These are phyloP conservation scores for Elsinoe australis DNA, from an alignment of 2,329 filamentous ascomycete genomes.

Conservation along the genomic window DNA sequence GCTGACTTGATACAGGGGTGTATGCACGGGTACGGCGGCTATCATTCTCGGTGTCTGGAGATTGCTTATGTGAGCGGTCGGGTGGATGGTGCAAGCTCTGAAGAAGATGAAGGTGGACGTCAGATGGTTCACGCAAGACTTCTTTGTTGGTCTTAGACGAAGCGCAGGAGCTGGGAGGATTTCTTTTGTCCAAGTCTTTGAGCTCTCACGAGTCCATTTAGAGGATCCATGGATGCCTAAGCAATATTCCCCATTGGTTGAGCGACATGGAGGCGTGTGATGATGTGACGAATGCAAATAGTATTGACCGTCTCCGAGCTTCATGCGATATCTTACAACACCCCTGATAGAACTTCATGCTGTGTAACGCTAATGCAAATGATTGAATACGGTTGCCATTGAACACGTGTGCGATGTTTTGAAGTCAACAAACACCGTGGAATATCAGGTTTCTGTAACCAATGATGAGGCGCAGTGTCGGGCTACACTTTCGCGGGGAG, in stretches of 20 bases:
- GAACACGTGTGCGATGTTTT: constrained; percentile 10
- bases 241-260: too few relatives aligned
- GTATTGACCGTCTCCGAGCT: not conserved
- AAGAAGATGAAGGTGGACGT: not conserved
- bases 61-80: constrained; percentile 48
- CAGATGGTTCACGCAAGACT: too few relatives aligned
- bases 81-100: not conserved
- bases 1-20: constrained; percentile 41
- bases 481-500: not conserved
- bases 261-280: not conserved
- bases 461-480: constrained; percentile 9
- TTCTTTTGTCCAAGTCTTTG: too few relatives aligned
- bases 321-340: not conserved
- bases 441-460: not conserved
- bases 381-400: not conserved
- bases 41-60: constrained; percentile 61
- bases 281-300: not conserved
- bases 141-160: too few relatives aligned
- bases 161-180: too few relatives aligned
- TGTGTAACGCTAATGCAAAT: too few relatives aligned
- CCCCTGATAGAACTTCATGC: too few relatives aligned
- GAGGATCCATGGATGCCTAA: too few relatives aligned
- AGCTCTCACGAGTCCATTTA: too few relatives aligned
- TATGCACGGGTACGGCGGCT: constrained; percentile 58
- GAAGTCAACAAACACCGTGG: constrained; percentile 11